Evolutionary conservation across 306 rosid species (phyloP), one percentile per base, ranked within the genome.

Genomic region (Castanea mollissima): DNA sequence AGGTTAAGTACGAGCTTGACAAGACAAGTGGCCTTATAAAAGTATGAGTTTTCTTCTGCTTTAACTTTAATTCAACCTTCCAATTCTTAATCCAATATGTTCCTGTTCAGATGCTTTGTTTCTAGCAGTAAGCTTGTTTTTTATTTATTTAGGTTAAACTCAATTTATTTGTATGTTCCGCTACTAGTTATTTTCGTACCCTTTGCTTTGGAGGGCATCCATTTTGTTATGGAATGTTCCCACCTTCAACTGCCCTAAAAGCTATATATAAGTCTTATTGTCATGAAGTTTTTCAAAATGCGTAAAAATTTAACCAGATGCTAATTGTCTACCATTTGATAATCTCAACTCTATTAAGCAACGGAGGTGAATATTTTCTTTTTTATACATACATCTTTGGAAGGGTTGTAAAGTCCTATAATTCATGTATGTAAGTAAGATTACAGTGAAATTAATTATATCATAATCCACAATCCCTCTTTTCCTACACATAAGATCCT

Each of bases 1-100:
- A 95, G 92, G 98, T 93, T 75, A 95, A 95, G 88, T 93, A 95
- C 44, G 98, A 95, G 91, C 91, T 95, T 68, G 98, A 95, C 91
- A 95, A 95, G 89, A 31, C 83, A 54, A 90, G 83, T 85, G 96
- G 99, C 79, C 99, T 95, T 79, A 95, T 93, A 79, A 93, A 93
- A 89, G 99, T 95, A 58, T 5, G 91, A 60, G 25, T 32, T 16
- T 79, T 18, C 44, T 54, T 54, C 55, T 15, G 10, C 32, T 57
- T 27, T 44, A 13, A 63, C 72, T 27, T 77, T 79, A 59, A 63
- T 46, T 80, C 41, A 14, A 38, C 23, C 32, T 34, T 64, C 25
- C 27, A 58, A 18, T 18, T 18, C n/a, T 62, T 41, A 21, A 49
- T 58, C 70, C 11, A 16, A 51, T 8, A 67, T 34, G n/a, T 67